A percentile compares a stretch with the other conserved stretches of the same genome.
These are phyloP conservation scores for Pythium scleroteichum DNA, from an alignment of 352 stramenopile genomes.

Conservation along the genomic window DNA sequence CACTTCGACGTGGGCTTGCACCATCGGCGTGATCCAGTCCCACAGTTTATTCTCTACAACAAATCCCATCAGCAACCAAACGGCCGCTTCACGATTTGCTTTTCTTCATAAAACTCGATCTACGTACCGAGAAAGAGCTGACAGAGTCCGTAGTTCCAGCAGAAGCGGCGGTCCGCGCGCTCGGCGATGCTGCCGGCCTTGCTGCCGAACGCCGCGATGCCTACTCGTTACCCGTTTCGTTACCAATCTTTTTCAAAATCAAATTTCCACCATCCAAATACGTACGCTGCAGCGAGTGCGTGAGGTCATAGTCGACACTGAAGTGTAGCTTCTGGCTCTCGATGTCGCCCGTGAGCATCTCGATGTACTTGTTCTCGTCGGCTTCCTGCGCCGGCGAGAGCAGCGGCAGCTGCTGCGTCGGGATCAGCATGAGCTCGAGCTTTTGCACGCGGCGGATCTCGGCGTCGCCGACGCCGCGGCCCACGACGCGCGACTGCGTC, in stretches of 20 bases:
- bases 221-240: conserved; percentile 33
- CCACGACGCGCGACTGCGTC: conserved; percentile 63
- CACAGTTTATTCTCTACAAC: conserved; percentile 43
- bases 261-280: conserved; percentile 4
- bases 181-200: conserved; percentile 38
- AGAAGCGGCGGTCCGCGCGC: conserved; percentile 87
- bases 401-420: conserved; percentile 44
- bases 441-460: conserved; percentile 57
- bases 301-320: conserved; percentile 58
- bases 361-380: conserved; percentile 52
- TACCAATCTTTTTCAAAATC: too few species aligned
- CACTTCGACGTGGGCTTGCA: conserved; percentile 62
- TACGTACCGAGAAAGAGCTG: conserved; percentile 56
- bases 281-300: conserved; percentile 63
- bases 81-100: conserved; percentile 75
- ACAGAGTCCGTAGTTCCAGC: conserved; percentile 90
- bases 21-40: conserved; percentile 63
- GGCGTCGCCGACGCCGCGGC: conserved; percentile 47
- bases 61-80: conserved; percentile 38
- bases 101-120: too few species aligned
- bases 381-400: conserved; percentile 50
- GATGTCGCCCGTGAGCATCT: conserved; percentile 48
- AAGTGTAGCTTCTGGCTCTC: conserved; percentile 58
- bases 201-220: conserved; percentile 51
- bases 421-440: conserved; percentile 55